phyloP scores from a whole-genome alignment of 768 basidiomycete species.

The Mycena capillaripes region DNA sequence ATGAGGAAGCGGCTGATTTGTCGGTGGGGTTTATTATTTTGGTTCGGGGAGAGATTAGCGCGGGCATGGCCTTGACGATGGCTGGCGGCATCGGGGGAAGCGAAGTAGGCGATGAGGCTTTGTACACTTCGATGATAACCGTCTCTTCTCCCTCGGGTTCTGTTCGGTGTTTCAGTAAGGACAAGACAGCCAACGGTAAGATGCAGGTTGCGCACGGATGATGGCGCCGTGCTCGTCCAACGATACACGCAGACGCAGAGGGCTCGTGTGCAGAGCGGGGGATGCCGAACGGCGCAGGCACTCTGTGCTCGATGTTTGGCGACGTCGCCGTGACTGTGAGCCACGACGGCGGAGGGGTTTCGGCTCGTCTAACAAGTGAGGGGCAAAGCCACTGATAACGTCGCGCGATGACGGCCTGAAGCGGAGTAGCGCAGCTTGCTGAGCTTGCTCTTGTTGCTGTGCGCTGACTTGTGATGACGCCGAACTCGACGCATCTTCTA shows the following conservation, averaged over 20 bases:
- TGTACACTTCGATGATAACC: conserved; percentile 15
- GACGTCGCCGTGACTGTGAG: conserved; percentile 9
- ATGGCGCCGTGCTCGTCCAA: conserved; percentile 21
- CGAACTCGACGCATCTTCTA: background rate
- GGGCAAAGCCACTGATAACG: conserved; percentile 34
- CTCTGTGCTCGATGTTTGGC: conserved; percentile 2
- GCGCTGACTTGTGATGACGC: background rate
- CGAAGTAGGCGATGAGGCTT: background rate
- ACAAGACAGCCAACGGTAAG: background rate
- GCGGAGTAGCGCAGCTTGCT: conserved; percentile 31
- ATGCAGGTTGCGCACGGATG: conserved; percentile 14
- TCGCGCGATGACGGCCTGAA: conserved; percentile 35
- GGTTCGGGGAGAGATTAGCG: no score
- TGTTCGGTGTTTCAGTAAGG: background rate
- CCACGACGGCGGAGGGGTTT: background rate
- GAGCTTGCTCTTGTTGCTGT: conserved; percentile 29
- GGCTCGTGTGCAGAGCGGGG: conserved; percentile 14
- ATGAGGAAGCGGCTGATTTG: conserved; percentile 27
- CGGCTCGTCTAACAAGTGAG: conserved; percentile 34
- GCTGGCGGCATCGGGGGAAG: background rate
- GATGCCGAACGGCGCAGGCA: background rate
- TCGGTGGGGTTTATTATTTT: conserved; percentile 12
- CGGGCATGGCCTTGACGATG: no score
- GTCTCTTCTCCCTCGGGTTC: conserved; percentile 7
- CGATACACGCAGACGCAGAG: conserved; percentile 13